Evolutionary conservation across 2,329 filamentous ascomycete genomes (phyloP), one percentile per base, ranked within the genome.

Genomic region (Arthrinium puccinioides): DNA sequence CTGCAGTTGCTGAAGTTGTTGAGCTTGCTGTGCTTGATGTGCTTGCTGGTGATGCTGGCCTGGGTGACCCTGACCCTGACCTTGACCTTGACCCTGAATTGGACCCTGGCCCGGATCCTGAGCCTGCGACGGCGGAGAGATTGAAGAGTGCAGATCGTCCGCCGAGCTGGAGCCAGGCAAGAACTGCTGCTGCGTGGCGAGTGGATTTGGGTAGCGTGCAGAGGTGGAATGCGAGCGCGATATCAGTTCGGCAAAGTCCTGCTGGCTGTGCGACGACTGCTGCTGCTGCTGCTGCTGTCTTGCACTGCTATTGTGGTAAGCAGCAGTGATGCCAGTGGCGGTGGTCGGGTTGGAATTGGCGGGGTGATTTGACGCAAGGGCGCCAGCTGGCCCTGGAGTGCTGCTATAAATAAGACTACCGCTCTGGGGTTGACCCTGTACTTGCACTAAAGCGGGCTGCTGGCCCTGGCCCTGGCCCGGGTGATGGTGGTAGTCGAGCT

Each of bases 181-280:
- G 48, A 63, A 64, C 24, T 56, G 48, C 21, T 54, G 50, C 38
- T 56, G 55, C 23, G 52, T 58, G 47, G 56, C 55, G 34, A 60
- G 49, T 23, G 52, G 54, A 21, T 55, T 49, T 24, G 42, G 45
- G 47, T 67, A 72, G 48, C 68, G 67, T n/a, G n/a, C n/a, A n/a
- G n/a, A n/a, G 43, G 72, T 67, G 44, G 69, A 73, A 55, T 75
- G 70, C 11, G 70, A 70, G 38, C 70, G 69, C 39, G 64, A 65
- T 23, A 71, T 63, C 36, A 64, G 57, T 45, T 72, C 68, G 39
- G 59, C 57, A 45, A 68, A 72, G 44, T 74, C 70, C 38, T 57
- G 43, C 57, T 35, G 61, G 50, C 35, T 60, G 60, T 35, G 57
- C 31, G 20, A 57, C 38, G 53, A 50, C 40, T 63, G 61, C 49